phyloP scores from a whole-genome alignment of 176 grass and related monocot genomes.

The Echinochloa phyllopogon region DNA sequence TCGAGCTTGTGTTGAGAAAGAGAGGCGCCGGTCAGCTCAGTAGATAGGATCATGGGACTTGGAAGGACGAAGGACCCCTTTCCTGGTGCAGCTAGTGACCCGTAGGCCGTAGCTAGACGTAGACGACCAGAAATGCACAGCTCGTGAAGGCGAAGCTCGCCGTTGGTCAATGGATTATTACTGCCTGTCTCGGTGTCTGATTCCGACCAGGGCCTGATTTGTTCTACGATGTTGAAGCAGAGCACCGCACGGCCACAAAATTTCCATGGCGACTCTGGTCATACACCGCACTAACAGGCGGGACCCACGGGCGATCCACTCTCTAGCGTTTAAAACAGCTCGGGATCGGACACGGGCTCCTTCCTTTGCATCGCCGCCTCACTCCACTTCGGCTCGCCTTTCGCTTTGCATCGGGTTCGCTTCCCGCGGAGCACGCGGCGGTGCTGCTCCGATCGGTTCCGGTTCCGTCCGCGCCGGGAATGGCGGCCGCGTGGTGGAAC shows the following conservation, averaged over 20 bases:
- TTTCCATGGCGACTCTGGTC: neutral
- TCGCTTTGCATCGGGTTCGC: conserved; percentile 31
- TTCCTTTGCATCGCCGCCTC: conserved; percentile 2
- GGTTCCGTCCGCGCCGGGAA: neutral
- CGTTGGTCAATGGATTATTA: neutral
- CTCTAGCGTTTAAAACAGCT: neutral
- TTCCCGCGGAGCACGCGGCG: neutral
- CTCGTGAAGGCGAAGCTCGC: neutral
- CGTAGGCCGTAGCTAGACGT: neutral
- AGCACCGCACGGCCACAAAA: neutral
- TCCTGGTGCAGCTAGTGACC: neutral
- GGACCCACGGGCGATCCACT: conserved; percentile 7
- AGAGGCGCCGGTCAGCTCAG: neutral
- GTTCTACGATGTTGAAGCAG: neutral
- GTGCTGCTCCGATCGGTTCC: neutral
- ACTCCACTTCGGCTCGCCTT: neutral
- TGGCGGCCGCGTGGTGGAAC: neutral
- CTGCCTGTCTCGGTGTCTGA: neutral
- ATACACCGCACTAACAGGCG: neutral
- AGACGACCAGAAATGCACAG: neutral
- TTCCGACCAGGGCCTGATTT: neutral
- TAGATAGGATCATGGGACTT: neutral
- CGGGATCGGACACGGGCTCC: neutral
- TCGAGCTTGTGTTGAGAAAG: neutral
- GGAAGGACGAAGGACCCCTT: neutral